These are phyloP conservation scores for Cyberlindnera samutprakarnensis DNA, from an alignment of 805 yeast genomes.

Conservation along the genomic window DNA sequence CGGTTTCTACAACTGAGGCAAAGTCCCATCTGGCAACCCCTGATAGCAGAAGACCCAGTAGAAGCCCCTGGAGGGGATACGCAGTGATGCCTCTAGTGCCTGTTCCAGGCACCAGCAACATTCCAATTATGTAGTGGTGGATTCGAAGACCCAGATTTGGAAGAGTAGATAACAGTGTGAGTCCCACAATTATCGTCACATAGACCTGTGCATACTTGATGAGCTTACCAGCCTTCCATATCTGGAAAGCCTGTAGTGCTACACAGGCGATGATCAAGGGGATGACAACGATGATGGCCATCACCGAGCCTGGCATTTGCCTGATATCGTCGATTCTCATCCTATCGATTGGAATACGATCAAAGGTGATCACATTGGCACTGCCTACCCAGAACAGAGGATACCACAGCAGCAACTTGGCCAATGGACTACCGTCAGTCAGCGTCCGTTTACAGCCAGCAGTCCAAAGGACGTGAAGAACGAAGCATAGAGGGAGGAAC, in stretches of 20 bases:
- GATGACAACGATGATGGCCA: conserved; percentile 50
- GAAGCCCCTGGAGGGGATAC: conserved; percentile 72
- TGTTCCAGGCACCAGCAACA: conserved; percentile 78
- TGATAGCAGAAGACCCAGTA: conserved; percentile 71
- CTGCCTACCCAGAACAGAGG: conserved; percentile 80
- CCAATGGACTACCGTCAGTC: conserved; percentile 29
- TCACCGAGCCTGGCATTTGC: conserved; percentile 68
- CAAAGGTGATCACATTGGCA: conserved; percentile 82
- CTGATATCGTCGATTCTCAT: conserved; percentile 63
- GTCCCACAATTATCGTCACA: conserved; percentile 31
- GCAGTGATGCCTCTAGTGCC: conserved; percentile 66
- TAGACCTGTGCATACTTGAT: conserved; percentile 52
- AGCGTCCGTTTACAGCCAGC: conserved; percentile 45
- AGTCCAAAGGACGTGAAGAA: conserved; percentile 64
- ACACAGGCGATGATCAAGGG: conserved; percentile 45
- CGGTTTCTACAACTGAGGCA: conserved; percentile 82
- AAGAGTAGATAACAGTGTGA: conserved; percentile 39
- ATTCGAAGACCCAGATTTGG: conserved; percentile 71
- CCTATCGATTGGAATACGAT: conserved; percentile 81
- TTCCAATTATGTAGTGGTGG: conserved; percentile 76
- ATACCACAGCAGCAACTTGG: conserved; percentile 49
- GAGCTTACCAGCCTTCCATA: conserved; percentile 76
- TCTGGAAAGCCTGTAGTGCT: conserved; percentile 62
- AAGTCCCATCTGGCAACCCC: conserved; percentile 93
- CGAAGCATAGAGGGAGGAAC: conserved; percentile 66